Evolutionary conservation across 73 alveolate species (phyloP).

Genomic region (Uronychia binucleata): DNA sequence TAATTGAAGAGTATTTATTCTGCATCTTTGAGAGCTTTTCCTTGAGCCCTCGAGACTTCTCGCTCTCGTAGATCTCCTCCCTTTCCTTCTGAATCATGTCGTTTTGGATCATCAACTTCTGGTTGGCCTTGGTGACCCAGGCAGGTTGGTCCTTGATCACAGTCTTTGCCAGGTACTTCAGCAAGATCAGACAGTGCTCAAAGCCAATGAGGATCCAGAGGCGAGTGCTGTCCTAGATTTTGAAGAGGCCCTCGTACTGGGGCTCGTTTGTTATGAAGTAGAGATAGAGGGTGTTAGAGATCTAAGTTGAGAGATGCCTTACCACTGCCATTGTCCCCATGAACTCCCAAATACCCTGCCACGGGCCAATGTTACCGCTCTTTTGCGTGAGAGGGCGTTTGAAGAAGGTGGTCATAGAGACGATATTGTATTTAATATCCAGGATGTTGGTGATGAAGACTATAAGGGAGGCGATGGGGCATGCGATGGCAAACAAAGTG

Average conservation of each 20-base stretch:
- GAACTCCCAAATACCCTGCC: constrained; percentile 47
- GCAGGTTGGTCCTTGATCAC: constrained; percentile 32
- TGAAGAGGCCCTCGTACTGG: neutral
- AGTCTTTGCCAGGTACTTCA: constrained; percentile 5
- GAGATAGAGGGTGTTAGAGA: constrained; percentile 12
- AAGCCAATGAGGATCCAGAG: constrained; percentile 49
- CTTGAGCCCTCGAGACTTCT: neutral
- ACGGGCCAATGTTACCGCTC: constrained; percentile 41
- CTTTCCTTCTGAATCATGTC: neutral
- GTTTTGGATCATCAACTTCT: too few relatives aligned
- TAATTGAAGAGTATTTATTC: neutral
- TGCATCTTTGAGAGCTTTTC: neutral
- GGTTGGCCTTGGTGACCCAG: constrained; percentile 41
- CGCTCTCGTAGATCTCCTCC: constrained; percentile 1
- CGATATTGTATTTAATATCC: constrained; percentile 14
- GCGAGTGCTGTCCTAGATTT: neutral
- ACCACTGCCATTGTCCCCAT: constrained; percentile 42
- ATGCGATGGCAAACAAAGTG: constrained; percentile 32
- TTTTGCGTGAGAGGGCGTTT: constrained; percentile 13
- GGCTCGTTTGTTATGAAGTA: neutral
- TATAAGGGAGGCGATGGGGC: constrained; percentile 45
- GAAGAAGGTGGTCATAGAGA: neutral
- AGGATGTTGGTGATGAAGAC: constrained; percentile 37
- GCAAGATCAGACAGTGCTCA: constrained; percentile 33
- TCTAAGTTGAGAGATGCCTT: neutral